These are phyloP conservation scores for Orbilia ellipsospora DNA, from an alignment of 2,329 filamentous ascomycete genomes.

Conservation along the genomic window DNA sequence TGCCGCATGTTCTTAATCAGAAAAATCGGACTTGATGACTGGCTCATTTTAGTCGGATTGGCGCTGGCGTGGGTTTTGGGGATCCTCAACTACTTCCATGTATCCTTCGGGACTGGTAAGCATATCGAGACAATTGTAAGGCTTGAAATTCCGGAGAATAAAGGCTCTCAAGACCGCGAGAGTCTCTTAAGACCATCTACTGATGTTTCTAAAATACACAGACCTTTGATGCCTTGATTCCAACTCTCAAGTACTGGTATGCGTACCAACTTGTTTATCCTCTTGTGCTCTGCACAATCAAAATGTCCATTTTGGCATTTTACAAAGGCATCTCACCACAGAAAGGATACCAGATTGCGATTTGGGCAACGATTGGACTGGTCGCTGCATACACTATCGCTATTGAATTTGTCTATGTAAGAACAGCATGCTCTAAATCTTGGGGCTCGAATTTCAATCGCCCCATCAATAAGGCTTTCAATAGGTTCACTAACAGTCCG, in stretches of 20 bases:
- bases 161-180: no score
- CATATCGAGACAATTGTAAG: slow-evolving; percentile 61
- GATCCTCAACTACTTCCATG: slow-evolving; percentile 56
- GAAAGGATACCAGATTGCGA: slow-evolving; percentile 57
- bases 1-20: slow-evolving; percentile 56
- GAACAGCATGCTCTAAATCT: slow-evolving; percentile 35
- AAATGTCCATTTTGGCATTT: slow-evolving; percentile 64
- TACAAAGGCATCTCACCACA: slow-evolving; percentile 62
- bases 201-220: neutral
- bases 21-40: slow-evolving; percentile 61
- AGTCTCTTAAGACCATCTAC: no score
- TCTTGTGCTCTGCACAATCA: slow-evolving; percentile 62
- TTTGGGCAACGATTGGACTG: slow-evolving; percentile 61
- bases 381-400: slow-evolving; percentile 60
- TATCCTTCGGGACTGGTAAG: slow-evolving; percentile 50
- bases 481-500: no score
- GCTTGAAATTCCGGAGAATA: slow-evolving; percentile 4
- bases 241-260: slow-evolving; percentile 61
- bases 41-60: slow-evolving; percentile 61
- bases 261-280: slow-evolving; percentile 63
- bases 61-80: slow-evolving; percentile 55
- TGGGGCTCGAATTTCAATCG: no score
- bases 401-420: slow-evolving; percentile 60
- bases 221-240: slow-evolving; percentile 50
- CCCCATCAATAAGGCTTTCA: no score